Evolutionary conservation across 1,284 basidiomycete species (phyloP).

Genomic region (Mycena citricolor): DNA sequence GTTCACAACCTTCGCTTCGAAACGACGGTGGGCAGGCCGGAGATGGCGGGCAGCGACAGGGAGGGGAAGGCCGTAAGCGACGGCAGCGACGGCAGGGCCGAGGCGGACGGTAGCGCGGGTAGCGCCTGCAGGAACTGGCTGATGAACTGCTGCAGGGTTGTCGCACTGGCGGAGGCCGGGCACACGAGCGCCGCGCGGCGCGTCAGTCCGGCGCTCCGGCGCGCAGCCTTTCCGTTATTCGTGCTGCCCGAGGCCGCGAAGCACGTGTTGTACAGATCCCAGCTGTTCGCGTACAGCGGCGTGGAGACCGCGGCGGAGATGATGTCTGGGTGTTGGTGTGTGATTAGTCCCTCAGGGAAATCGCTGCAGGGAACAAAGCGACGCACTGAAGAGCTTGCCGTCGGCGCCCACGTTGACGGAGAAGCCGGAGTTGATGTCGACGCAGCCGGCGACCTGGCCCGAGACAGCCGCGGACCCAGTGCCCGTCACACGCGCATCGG

Average conservation of each 20-base stretch:
- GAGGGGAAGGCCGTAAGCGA: too few species aligned
- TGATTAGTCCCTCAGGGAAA: not conserved
- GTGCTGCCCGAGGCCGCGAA: slow-evolving; percentile 1
- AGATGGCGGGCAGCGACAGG: too few species aligned
- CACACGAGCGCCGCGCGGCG: slow-evolving; percentile 2
- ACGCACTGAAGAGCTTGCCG: slow-evolving; percentile 32
- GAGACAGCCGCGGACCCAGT: not conserved
- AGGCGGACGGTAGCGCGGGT: too few species aligned
- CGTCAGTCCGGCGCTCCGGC: not conserved
- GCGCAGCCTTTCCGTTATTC: not conserved
- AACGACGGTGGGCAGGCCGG: too few species aligned
- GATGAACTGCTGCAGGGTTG: slow-evolving; percentile 11
- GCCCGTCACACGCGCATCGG: not conserved
- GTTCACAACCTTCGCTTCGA: too few species aligned
- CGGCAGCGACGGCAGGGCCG: too few species aligned
- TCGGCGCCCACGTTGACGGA: slow-evolving; percentile 38
- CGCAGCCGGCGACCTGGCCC: slow-evolving; percentile 34
- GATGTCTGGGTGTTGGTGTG: not conserved
- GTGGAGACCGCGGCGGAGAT: not conserved
- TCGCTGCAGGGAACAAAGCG: not conserved
- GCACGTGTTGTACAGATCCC: slow-evolving; percentile 14
- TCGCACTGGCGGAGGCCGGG: slow-evolving; percentile 1
- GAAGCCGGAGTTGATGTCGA: slow-evolving; percentile 33
- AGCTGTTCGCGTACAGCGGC: slow-evolving; percentile 1
- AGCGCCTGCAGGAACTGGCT: too few species aligned